Conservation (phyloP, 2,329 filamentous ascomycete genomes). For the Nemania bipapillata region DNA sequence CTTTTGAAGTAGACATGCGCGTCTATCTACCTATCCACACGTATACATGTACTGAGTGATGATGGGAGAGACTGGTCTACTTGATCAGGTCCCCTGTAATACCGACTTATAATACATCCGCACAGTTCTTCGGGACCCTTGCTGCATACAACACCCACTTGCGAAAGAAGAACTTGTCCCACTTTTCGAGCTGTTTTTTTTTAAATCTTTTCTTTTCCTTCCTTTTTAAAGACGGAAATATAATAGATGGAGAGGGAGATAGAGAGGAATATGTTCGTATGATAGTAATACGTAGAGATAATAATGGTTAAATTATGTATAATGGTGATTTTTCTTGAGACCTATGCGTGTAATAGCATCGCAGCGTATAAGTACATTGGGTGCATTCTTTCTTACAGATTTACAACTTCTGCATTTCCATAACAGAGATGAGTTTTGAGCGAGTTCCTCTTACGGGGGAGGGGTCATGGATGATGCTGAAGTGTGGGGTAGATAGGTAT, state of each 20-base stretch:
- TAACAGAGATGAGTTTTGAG: neutral
- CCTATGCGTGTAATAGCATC: neutral
- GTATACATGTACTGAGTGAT: neutral
- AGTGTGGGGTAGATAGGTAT: neutral
- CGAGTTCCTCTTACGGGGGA: neutral
- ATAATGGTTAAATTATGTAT: no score
- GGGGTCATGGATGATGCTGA: neutral
- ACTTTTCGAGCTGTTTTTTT: neutral
- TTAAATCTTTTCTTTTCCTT: neutral
- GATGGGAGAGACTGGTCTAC: neutral
- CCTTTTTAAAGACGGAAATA: no score
- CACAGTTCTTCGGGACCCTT: neutral
- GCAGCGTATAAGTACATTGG: neutral
- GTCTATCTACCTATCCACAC: neutral
- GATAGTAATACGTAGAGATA: no score
- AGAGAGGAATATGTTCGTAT: no score
- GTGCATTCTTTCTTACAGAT: neutral
- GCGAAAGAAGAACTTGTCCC: neutral
- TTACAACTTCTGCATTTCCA: neutral
- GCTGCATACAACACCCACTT: neutral
- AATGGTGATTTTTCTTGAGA: no score
- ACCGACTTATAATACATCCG: neutral
- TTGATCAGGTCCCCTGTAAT: neutral
- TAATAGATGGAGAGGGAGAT: no score
- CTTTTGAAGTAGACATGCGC: conserved; percentile 1